phyloP scores from a whole-genome alignment of 257 asterid species.

The Galeopsis tetrahit region DNA sequence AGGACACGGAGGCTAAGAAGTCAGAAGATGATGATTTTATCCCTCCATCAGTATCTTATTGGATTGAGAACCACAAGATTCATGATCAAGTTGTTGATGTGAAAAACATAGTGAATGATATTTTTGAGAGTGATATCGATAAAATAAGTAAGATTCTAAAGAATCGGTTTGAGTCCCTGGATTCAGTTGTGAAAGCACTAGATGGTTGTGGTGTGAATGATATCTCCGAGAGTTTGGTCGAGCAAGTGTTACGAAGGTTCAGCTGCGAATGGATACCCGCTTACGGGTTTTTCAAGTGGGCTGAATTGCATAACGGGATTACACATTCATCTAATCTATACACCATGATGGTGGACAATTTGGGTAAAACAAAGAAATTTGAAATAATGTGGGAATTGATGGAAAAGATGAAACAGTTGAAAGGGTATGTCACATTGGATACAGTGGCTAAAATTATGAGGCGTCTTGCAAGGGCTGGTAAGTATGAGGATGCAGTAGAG shows the following conservation, averaged over 20 bases:
- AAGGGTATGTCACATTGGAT: conserved; percentile 55
- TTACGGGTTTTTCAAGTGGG: conserved; percentile 87
- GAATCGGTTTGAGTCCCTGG: conserved; percentile 51
- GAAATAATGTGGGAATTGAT: conserved; percentile 74
- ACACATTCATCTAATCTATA: conserved; percentile 57
- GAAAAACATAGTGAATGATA: conserved; percentile 38
- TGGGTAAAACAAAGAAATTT: conserved; percentile 72
- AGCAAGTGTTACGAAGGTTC: conserved; percentile 71
- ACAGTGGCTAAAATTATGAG: conserved; percentile 70
- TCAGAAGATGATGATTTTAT: conserved; percentile 66
- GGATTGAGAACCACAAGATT: conserved; percentile 62
- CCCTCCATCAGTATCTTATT: conserved; percentile 73
- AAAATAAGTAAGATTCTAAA: conserved; percentile 62
- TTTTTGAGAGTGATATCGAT: conserved; percentile 62
- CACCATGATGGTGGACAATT: conserved; percentile 64
- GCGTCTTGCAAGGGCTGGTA: conserved; percentile 72
- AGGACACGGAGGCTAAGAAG: conserved; percentile 27
- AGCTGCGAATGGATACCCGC: conserved; percentile 79
- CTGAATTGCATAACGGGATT: conserved; percentile 45
- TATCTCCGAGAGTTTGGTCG: conserved; percentile 56
- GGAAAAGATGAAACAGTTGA: conserved; percentile 67
- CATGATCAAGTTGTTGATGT: conserved; percentile 43
- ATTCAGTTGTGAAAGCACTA: conserved; percentile 53
- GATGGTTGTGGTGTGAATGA: conserved; percentile 48
- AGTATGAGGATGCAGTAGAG: conserved; percentile 64